Evolutionary conservation across 1,284 basidiomycete genomes (phyloP).

Genomic region (Ceratobasidium sp.): DNA sequence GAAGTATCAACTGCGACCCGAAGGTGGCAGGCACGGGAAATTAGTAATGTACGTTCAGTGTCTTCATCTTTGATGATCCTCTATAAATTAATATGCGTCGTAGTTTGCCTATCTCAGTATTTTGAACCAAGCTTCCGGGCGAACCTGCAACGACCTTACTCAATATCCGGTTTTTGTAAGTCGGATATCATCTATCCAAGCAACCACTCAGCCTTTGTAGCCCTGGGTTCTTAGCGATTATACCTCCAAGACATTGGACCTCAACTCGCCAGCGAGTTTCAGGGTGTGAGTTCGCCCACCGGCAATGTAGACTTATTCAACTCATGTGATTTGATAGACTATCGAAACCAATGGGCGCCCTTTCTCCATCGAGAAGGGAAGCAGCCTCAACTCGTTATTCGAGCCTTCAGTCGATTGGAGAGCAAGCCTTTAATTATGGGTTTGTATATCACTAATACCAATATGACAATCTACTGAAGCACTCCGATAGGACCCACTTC

Average conservation of each 20-base stretch:
- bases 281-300: conserved; percentile 65
- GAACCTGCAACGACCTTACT: conserved; percentile 92
- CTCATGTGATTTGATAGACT: conserved; percentile 56
- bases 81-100: conserved; percentile 27
- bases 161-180: conserved; percentile 92
- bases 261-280: conserved; percentile 69
- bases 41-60: conserved; percentile 73
- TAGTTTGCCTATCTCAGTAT: conserved; percentile 87
- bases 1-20: conserved; percentile 71
- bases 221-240: conserved; percentile 90
- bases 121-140: conserved; percentile 84
- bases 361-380: conserved; percentile 73
- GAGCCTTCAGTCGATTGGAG: conserved; percentile 78
- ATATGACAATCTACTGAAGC: conserved; percentile 43
- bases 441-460: not conserved
- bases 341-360: conserved; percentile 88
- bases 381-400: conserved; percentile 76
- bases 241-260: conserved; percentile 72
- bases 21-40: conserved; percentile 84
- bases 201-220: conserved; percentile 51
- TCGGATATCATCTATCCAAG: conserved; percentile 42
- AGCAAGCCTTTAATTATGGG: conserved; percentile 87
- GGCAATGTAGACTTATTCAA: not conserved
- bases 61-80: not conserved
- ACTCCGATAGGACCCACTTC: conserved; percentile 75